Percentiles rank a stretch among this genome's conserved stretches.
These are phyloP conservation scores for Cordyceps farinosa DNA, from an alignment of 2,329 filamentous ascomycete species.

Conservation along the genomic window DNA sequence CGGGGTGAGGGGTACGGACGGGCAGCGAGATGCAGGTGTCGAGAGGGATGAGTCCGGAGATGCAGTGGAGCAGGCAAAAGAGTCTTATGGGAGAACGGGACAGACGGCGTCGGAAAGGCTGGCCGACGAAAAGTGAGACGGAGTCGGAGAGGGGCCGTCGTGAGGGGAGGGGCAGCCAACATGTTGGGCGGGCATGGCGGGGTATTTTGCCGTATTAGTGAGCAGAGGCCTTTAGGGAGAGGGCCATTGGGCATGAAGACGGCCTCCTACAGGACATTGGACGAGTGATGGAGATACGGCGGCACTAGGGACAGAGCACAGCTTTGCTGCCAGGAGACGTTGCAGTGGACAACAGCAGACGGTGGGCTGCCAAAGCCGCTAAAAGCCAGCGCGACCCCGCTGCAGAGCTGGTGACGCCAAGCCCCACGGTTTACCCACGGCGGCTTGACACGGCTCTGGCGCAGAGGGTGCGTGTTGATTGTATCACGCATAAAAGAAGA, in stretches of 20 bases:
- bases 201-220: too few species aligned
- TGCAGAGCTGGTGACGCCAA: neutral
- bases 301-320: neutral
- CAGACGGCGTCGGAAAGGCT: neutral
- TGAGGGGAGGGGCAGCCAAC: neutral
- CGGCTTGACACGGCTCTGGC: slow-evolving; percentile 1
- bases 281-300: too few species aligned
- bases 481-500: too few species aligned
- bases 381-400: neutral
- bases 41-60: neutral
- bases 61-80: neutral
- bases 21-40: neutral
- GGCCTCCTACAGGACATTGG: neutral
- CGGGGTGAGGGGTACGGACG: neutral
- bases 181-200: neutral
- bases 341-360: neutral
- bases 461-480: too few species aligned
- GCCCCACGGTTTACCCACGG: slow-evolving; percentile 10
- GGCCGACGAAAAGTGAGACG: slow-evolving; percentile 9
- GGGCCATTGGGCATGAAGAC: too few species aligned
- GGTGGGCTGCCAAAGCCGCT: neutral
- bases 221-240: too few species aligned
- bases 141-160: slow-evolving; percentile 12
- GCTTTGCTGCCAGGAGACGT: neutral
- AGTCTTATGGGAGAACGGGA: neutral